Evolutionary conservation across 2,329 filamentous ascomycete genomes (phyloP), one percentile per base, ranked within the genome.

Genomic region (Aureobasidium uvarum): DNA sequence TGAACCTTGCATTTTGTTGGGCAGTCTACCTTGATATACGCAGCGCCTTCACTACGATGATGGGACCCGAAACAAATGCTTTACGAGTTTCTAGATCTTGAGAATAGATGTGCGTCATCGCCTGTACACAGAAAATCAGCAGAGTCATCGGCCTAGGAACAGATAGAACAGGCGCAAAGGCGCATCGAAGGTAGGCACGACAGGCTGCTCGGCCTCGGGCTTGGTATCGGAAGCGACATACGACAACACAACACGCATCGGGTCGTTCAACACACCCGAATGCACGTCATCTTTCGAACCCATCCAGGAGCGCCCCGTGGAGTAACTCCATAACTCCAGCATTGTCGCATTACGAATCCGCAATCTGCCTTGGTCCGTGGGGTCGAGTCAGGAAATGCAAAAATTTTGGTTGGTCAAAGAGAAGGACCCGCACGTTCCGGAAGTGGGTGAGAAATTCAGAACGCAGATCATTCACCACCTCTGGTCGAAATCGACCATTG

Each of bases 251-350:
- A 54, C 20, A 13, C 18, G 33, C 51, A 5, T 39, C 31, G 23
- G 38, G 48, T 16, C 20, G 33, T 38, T 39, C 18, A 54, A 54
- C 51, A 54, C 33, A 14, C n/a, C 38, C 36, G 33, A 4, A n/a
- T 16, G n/a, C 33, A 54, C n/a, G 51, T 39, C 39, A 7, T 20
- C n/a, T 25, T 2, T 38, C n/a, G n/a, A 25, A 1, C 10, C 6
- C 23, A 16, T 20, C 4, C 33, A 33, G 8, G 33, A 33, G 33
- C 10, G 33, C 51, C 51, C 31, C 51, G 38, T 33, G 51, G 51
- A 54, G 51, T 54, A n/a, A 38, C 51, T 39, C 51, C 51, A 54
- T 38, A 23, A 54, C 51, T 52, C 48, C 48, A 52, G 48, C 20
- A 33, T 18, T 6, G 48, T 52, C 48, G 48, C 28, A 33, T 48